Base-by-base conservation (phyloP, 495 filamentous ascomycete species). In the Aspergillus diversus region DNA sequence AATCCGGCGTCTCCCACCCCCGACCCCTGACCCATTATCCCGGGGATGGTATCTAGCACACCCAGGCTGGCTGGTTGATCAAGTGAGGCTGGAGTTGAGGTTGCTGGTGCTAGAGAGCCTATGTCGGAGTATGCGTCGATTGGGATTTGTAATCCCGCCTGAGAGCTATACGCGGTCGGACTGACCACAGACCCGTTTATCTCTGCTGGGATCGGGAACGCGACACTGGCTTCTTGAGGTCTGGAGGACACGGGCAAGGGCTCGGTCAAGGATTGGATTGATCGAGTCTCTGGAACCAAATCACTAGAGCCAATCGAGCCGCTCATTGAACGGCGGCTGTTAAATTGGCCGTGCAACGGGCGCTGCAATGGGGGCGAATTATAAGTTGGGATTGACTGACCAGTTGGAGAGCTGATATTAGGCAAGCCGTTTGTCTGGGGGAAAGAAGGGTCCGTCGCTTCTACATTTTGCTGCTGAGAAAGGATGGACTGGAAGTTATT, bases 1-100 rank as follows among this genome's bases (percentile, higher is more conserved):
- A 93, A 79, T 27, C 73, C 65, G 15, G 74, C 58, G 42, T 77
- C 77, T 9, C 71, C 71, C 12, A 74, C 71, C n/a, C 71, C 74
- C 7, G 78, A 73, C n/a, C 71, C 74, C 32, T 73, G 64, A 33
- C 69, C 66, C 33, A 69, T 71, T 46, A 70, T 69, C 5, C 73
- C 69, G 17, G 76, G 65, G 57, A 75, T 72, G 8, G 75, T 65
- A 63, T 78, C 76, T 12, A 79, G 59, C 4, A 52, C 54, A 21
- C 55, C 63, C 59, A 66, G 49, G 35, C 31, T 61, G 48, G 56
- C 47, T 5, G 65, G 49, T 35, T 51, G 64, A 27, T 67, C 65
- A 15, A 70, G 63, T 0, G 67, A 34, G 13, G 59, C 39, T 54
- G 67, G 53, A 8, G 70, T 57, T 27, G 69, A 47, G 5, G 70